Evolutionary conservation across 228 moss, liverwort and hornwort species (phyloP), one percentile per base, ranked within the genome.

Genomic region (Sphagnum magellanicum): DNA sequence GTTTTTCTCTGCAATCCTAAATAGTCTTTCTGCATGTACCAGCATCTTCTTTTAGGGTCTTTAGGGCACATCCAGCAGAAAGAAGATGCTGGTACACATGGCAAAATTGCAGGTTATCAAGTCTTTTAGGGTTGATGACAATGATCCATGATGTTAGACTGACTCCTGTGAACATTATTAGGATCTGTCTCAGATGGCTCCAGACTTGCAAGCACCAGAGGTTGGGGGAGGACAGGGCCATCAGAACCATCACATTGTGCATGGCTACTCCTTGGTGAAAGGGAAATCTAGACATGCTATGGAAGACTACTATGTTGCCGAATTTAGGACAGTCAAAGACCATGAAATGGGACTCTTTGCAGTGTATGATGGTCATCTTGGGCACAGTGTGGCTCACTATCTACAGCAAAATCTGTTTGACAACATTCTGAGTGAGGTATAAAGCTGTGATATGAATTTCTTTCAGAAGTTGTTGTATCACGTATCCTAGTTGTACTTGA

Each of bases 251-350:
- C 84, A 80, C 65, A 72, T 92, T 76, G 76, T 74, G 48, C 90
- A 87, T 81, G 97, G 97, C 79, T 85, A 82, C 76, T 75, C 84
- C 66, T 67, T 92, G 80, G 90, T 98, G 78, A 98, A 98, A 81
- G 97, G 97, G 71, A 92, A 92, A 72, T 92, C 92, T 61, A 89
- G 91, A 77, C 97, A 98, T 76, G 85, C 90, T 17, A 98, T 98
- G 97, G 97, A 98, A 78, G 97, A 98, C 78, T 93, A 87, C 65
- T 53, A 63, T 66, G 97, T 98, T 73, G 90, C 97, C 0, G 97
- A 98, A 74, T 57, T 82, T 57, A 90, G 52, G 79, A 88, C 70
- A 53, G 82, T 87, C 71, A 75, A 88, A 48, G 89, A 86, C 6
- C 81, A 80, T 6, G 91, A 98, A 60, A 78, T 98, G 64, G 97